Conservation (phyloP, 1,284 basidiomycete genomes). For the Flammula alnicola region DNA sequence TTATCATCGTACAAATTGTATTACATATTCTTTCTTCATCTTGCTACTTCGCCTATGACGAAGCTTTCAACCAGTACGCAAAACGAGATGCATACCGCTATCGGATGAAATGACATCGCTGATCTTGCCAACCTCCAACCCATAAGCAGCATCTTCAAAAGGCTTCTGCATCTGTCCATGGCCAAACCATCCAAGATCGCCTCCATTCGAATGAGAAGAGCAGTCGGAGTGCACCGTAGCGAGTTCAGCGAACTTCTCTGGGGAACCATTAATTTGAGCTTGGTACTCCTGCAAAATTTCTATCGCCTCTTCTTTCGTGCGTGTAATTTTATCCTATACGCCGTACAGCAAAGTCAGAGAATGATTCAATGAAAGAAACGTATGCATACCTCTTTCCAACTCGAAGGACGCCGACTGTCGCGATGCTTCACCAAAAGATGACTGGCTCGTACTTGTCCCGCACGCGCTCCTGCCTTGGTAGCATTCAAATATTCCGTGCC, state of each 20-base stretch:
- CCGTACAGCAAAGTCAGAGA: neutral
- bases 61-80: slow-evolving; percentile 82
- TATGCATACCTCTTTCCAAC: slow-evolving; percentile 86
- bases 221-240: slow-evolving; percentile 85
- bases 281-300: slow-evolving; percentile 72
- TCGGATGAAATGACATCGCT: slow-evolving; percentile 90
- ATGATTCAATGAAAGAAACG: neutral
- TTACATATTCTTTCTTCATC: slow-evolving; percentile 1
- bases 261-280: slow-evolving; percentile 59
- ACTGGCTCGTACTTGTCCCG: slow-evolving; percentile 84
- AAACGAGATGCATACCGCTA: slow-evolving; percentile 95
- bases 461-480: slow-evolving; percentile 27
- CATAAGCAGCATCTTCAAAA: slow-evolving; percentile 93
- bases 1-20: neutral
- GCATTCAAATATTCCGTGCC: slow-evolving; percentile 65
- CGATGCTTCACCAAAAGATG: slow-evolving; percentile 95
- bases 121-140: slow-evolving; percentile 81
- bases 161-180: slow-evolving; percentile 96
- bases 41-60: neutral
- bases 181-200: slow-evolving; percentile 89
- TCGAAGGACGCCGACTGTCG: slow-evolving; percentile 85
- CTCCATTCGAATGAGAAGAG: slow-evolving; percentile 78
- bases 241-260: slow-evolving; percentile 75
- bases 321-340: slow-evolving; percentile 83
- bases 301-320: slow-evolving; percentile 90